Percentiles rank a stretch among this genome's conserved stretches.
phyloP scores from a whole-genome alignment of 257 asterid genomes.

The Primulina tabacum region DNA sequence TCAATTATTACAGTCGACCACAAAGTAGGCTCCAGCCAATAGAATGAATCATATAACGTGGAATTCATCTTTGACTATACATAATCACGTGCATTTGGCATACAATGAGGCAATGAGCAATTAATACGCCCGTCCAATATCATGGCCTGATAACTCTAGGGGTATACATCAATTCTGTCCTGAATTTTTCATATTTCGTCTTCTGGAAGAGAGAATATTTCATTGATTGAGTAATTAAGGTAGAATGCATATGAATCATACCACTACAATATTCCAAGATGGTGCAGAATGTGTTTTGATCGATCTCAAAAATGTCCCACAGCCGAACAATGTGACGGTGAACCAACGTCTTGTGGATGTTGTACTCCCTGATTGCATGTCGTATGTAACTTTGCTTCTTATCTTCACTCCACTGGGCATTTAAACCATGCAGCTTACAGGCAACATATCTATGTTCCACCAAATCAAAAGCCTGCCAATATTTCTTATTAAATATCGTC shows the following conservation, averaged over 20 bases:
- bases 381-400: slow-evolving; percentile 96
- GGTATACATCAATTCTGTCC: not conserved
- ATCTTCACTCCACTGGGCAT: slow-evolving; percentile 99
- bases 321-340: slow-evolving; percentile 94
- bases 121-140: slow-evolving; percentile 1
- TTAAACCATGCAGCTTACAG: slow-evolving; percentile 95
- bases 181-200: not conserved
- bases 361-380: slow-evolving; percentile 98
- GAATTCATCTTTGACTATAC: slow-evolving; percentile 1
- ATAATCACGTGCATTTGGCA: not conserved
- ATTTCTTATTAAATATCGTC: slow-evolving; percentile 25
- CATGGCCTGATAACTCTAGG: not conserved
- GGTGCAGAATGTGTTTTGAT: slow-evolving; percentile 95
- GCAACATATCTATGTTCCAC: slow-evolving; percentile 94
- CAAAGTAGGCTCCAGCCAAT: not conserved
- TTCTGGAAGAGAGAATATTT: not conserved
- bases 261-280: slow-evolving; percentile 96
- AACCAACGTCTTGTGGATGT: slow-evolving; percentile 89
- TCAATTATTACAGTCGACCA: not conserved
- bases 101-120: not conserved
- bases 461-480: slow-evolving; percentile 95
- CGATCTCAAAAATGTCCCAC: slow-evolving; percentile 98
- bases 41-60: not conserved
- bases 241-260: slow-evolving; percentile 30
- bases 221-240: not conserved